These are phyloP conservation scores for Cytospora paraplurivora DNA, from an alignment of 2,329 filamentous ascomycete species.

Conservation along the genomic window DNA sequence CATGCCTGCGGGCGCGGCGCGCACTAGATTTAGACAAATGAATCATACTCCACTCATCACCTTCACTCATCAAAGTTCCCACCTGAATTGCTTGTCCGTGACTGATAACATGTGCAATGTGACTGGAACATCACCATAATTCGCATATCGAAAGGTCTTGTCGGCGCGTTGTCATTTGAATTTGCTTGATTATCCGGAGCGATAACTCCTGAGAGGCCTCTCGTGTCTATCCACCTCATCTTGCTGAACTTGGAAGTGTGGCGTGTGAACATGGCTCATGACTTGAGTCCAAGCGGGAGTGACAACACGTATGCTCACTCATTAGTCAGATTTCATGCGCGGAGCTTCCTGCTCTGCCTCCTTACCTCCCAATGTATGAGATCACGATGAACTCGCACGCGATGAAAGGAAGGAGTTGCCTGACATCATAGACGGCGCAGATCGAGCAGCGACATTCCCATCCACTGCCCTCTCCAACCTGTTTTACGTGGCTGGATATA, in stretches of 20 bases:
- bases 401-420: background rate
- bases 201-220: background rate
- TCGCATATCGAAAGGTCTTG: too few species aligned
- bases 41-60: too few species aligned
- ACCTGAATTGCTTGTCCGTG: too few species aligned
- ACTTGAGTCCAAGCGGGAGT: background rate
- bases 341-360: background rate
- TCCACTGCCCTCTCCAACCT: conserved; percentile 7
- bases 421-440: conserved; percentile 6
- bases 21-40: too few species aligned
- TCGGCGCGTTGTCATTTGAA: too few species aligned
- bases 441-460: conserved; percentile 8
- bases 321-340: background rate
- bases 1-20: too few species aligned
- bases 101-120: too few species aligned
- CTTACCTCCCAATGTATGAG: background rate
- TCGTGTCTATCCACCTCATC: conserved; percentile 11
- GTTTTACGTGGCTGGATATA: conserved; percentile 6
- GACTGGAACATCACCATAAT: too few species aligned
- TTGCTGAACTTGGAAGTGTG: conserved; percentile 9
- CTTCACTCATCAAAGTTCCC: too few species aligned
- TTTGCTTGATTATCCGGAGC: too few species aligned
- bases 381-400: background rate
- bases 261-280: conserved; percentile 5
- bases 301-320: background rate